Conservation (phyloP, 208 protist genomes). For the Kentomonas sorsogonicus region DNA sequence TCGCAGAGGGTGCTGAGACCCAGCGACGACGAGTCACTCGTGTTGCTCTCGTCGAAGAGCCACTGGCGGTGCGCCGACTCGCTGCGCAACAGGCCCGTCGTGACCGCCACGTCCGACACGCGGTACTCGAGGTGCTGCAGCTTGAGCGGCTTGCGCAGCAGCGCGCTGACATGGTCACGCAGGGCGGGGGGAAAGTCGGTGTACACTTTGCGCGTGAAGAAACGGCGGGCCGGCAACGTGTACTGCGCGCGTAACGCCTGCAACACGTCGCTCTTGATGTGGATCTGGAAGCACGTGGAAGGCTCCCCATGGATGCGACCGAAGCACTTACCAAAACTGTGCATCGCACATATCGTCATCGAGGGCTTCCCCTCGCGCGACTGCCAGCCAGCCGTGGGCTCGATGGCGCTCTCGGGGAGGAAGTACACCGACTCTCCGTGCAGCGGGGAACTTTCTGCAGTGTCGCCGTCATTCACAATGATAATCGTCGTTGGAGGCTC, state of each 20-base stretch:
- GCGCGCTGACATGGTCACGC: conserved; percentile 5
- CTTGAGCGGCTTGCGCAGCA: conserved; percentile 10
- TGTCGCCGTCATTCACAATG: conserved; percentile 13
- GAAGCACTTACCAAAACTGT: conserved; percentile 23
- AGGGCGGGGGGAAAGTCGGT: conserved; percentile 13
- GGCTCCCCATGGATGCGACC: conserved; percentile 11
- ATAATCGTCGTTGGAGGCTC: conserved; percentile 19
- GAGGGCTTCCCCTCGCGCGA: conserved; percentile 15
- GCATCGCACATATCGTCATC: conserved; percentile 21
- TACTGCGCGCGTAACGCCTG: conserved; percentile 9
- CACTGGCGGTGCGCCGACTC: conserved; percentile 18
- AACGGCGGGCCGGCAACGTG: conserved; percentile 6
- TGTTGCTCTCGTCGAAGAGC: no score
- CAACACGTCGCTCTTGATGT: conserved; percentile 15
- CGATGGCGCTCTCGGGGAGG: conserved; percentile 9
- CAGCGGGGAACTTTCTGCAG: background rate
- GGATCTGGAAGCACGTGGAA: conserved; percentile 17
- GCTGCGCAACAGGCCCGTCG: conserved; percentile 13
- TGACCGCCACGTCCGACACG: conserved; percentile 10
- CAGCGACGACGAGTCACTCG: no score
- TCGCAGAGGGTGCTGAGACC: conserved; percentile 14
- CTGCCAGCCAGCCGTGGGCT: conserved; percentile 19
- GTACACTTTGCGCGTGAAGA: conserved; percentile 12
- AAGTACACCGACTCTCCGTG: conserved; percentile 8
- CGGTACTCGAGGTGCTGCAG: conserved; percentile 19